Base-by-base conservation (phyloP, 306 rosid genomes). In the Adenanthera pavonina region DNA sequence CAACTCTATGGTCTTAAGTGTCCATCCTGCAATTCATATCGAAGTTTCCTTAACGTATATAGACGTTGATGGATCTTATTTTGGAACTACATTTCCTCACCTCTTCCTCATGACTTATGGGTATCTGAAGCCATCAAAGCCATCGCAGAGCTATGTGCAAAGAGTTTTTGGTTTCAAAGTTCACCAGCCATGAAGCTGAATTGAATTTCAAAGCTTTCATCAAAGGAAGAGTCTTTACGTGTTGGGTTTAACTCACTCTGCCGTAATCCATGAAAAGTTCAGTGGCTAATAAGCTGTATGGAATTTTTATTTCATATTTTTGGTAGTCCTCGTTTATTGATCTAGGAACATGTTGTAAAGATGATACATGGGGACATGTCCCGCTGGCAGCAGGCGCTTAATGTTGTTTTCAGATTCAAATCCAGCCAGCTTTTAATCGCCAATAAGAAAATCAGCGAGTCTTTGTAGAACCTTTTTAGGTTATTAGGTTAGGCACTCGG, bases 31-130 rank as follows among this genome's bases (percentile, higher is more conserved):
- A 41, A 41, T 82, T 69, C 72, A 47, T 75, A n/a, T 67, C 25
- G 2, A 44, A 51, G 48, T 64, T 78, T 76, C 89, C 86, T 89
- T 86, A 64, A 89, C 12, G 51, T 30, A 62, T 70, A 36, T 76
- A 91, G 95, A 89, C 74, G 86, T 91, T 78, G 95, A 91, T 80
- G 95, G 95, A 80, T 92, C 93, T 1, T 89, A 91, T 89, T 91
- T 91, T 7, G 95, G 95, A 77, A 91, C 95, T n/a, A 89, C 95
- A 33, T 88, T 88, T 69, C 95, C 95, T 0, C 91, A 91, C 86
- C 80, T 91, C 41, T 91, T 89, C 83, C 81, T 89, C 87, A 89
- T 91, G 93, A 79, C 92, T 6, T 89, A 91, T 48, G 95, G 93
- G 64, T 86, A 86, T 82, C 86, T 89, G 52, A 91, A 83, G 90